A percentile compares a stretch with the other conserved stretches of the same genome.
Conservation (phyloP, 2,329 filamentous ascomycete genomes). For the Mycocentrospora acerina region DNA sequence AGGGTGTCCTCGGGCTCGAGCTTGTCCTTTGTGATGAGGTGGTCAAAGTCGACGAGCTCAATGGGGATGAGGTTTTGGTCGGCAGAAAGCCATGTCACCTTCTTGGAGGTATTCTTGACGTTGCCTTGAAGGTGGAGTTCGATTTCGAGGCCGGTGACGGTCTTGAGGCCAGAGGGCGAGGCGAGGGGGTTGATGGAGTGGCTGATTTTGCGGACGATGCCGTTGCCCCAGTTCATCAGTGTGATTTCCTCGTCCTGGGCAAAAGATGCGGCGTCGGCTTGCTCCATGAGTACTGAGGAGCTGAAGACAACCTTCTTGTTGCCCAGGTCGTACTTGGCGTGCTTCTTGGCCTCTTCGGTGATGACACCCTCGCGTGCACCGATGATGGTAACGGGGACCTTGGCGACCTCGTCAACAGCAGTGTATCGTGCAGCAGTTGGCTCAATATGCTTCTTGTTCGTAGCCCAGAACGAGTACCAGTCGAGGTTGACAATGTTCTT, state of each 20-base stretch:
- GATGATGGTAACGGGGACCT: conserved; percentile 69
- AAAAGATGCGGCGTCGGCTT: conserved; percentile 81
- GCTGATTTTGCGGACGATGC: conserved; percentile 68
- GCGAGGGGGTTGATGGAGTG: conserved; percentile 53
- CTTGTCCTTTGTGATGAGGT: conserved; percentile 93
- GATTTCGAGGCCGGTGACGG: conserved; percentile 70
- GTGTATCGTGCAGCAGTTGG: conserved; percentile 52
- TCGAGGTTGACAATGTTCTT: conserved; percentile 84
- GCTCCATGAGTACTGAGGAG: conserved; percentile 75
- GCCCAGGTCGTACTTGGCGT: conserved; percentile 87
- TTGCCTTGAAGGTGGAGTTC: conserved; percentile 92
- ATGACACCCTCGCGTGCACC: conserved; percentile 59
- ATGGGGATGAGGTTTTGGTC: conserved; percentile 77
- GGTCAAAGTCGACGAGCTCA: conserved; percentile 92
- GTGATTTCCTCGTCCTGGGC: conserved; percentile 88
- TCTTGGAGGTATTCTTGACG: conserved; percentile 94
- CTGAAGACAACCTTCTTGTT: conserved; percentile 83
- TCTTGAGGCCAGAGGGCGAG: conserved; percentile 49
- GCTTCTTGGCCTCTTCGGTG: conserved; percentile 77
- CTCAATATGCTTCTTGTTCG: conserved; percentile 57
- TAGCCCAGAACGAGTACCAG: conserved; percentile 66
- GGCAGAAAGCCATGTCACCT: conserved; percentile 87
- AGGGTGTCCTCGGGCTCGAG: conserved; percentile 81
- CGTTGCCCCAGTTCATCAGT: conserved; percentile 95
- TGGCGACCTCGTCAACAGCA: conserved; percentile 66